Base-by-base conservation (phyloP, 441 rosid species). In the Eruca vesicaria region DNA sequence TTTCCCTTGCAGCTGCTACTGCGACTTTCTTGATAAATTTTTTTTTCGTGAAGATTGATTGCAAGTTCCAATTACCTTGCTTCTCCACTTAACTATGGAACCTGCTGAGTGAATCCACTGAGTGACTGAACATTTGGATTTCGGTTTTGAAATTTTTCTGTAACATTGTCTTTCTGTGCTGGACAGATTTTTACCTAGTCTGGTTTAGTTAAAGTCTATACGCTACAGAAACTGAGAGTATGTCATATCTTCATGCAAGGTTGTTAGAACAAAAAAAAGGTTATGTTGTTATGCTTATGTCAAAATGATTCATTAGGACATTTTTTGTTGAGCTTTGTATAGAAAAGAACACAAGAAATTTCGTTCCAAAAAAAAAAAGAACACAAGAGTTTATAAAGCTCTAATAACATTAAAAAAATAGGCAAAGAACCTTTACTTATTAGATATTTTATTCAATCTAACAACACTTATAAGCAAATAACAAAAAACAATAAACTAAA, bases 1-100 rank as follows among this genome's bases (percentile, higher is more conserved):
- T 53, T 55, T 69, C 45, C 31, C 36, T 14, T 75, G 63, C 63
- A 67, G 43, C 41, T 35, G 43, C 32, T 60, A 32, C 33, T 31
- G 16, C 66, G 0, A 14, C 45, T 73, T 18, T 38, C 32, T 26
- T 73, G 56, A 64, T 38, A 12, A 19, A 36, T 55, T 18, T 72
- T 29, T 28, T 0, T 28, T n/a, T n/a, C n/a, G 41, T 26, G 9
- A 45, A 71, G 33, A 71, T 45, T 60, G 32, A 43, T 26, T 60
- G 67, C 50, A 45, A 7, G 32, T 59, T 70, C 31, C 31, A 26
- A 32, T 9, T 48, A 19, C 16, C 23, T 62, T 23, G 56, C 45
- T 35, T 64, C 62, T 23, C 69, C 36, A 15, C 6, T 21, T 14
- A 33, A 16, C 16, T 21, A 45, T 11, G 59, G 8, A 67, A 67